These are phyloP conservation scores for Cladorrhinum sp. DNA, from an alignment of 2,329 filamentous ascomycete genomes.

Conservation along the genomic window DNA sequence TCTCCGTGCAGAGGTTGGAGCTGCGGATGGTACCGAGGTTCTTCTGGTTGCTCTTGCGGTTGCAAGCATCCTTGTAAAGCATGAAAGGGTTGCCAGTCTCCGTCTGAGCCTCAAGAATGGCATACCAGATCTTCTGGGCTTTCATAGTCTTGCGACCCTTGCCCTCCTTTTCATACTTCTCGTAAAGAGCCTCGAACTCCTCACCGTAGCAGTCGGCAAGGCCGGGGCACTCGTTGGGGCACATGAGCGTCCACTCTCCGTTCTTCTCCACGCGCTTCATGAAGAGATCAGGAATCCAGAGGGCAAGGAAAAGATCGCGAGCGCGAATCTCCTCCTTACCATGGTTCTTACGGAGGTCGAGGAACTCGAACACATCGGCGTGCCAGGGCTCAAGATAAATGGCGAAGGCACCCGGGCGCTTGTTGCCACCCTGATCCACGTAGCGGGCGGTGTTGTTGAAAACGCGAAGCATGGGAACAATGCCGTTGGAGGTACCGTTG, in stretches of 20 bases:
- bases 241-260: conserved; percentile 95
- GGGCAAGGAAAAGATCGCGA: conserved; percentile 92
- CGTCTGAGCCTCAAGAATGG: conserved; percentile 95
- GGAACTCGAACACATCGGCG: conserved; percentile 93
- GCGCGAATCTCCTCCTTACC: conserved; percentile 97
- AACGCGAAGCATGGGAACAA: conserved; percentile 95
- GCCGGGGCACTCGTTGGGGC: conserved; percentile 92
- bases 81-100: conserved; percentile 99
- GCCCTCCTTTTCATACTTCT: conserved; percentile 85
- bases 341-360: conserved; percentile 98
- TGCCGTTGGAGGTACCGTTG: conserved; percentile 96
- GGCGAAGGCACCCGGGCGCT: conserved; percentile 95
- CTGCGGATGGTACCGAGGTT: conserved; percentile 97
- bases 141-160: conserved; percentile 88
- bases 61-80: conserved; percentile 98
- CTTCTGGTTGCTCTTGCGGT: conserved; percentile 99
- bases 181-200: conserved; percentile 92
- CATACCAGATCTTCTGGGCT: conserved; percentile 99
- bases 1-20: conserved; percentile 98
- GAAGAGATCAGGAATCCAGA: conserved; percentile 99
- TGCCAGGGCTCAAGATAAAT: conserved; percentile 99
- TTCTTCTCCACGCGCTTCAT: conserved; percentile 99
- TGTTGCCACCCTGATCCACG: conserved; percentile 98
- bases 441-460: conserved; percentile 99
- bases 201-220: conserved; percentile 96